Conservation (phyloP, 768 basidiomycete genomes). For the Lepiota venenata region DNA sequence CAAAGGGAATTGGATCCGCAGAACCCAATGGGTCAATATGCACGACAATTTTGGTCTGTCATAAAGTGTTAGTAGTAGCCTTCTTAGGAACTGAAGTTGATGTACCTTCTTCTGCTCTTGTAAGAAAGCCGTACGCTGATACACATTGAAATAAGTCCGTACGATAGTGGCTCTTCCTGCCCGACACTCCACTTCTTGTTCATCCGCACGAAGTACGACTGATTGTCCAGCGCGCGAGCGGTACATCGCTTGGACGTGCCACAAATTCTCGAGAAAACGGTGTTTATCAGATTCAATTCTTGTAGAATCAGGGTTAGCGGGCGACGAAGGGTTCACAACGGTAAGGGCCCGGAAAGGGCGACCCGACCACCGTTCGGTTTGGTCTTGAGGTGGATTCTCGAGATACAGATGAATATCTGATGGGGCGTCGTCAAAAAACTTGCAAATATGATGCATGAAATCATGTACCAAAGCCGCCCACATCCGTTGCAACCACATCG, state of each 20-base stretch:
- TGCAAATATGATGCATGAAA: conserved; percentile 5
- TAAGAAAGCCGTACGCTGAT: conserved; percentile 76
- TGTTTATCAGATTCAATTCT: conserved; percentile 67
- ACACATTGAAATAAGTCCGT: conserved; percentile 87
- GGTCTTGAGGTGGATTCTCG: conserved; percentile 78
- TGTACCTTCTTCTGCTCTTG: conserved; percentile 77
- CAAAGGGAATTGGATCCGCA: conserved; percentile 78
- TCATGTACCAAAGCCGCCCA: conserved; percentile 77
- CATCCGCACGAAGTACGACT: conserved; percentile 66
- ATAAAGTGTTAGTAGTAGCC: not conserved
- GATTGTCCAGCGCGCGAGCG: conserved; percentile 72
- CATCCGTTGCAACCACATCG: conserved; percentile 80
- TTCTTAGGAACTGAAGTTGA: not conserved
- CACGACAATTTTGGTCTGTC: conserved; percentile 82
- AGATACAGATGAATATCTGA: conserved; percentile 84
- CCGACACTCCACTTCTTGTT: conserved; percentile 71
- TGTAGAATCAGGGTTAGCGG: conserved; percentile 62
- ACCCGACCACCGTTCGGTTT: conserved; percentile 84
- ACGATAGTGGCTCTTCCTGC: conserved; percentile 62
- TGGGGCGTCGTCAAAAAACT: conserved; percentile 3
- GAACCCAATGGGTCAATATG: conserved; percentile 78
- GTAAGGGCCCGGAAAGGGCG: conserved; percentile 80
- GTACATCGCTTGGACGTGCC: conserved; percentile 82
- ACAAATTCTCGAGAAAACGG: conserved; percentile 85
- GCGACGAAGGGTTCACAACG: conserved; percentile 72